Percentiles rank a stretch among this genome's conserved stretches.
phyloP scores from a whole-genome alignment of 78 protist genomes.

The Dictyostelium discoideum region dicty_2.7 NC_007088.5:54501-55000 shows the following conservation, averaged over 20 bases:
- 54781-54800: background rate
- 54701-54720: conserved; percentile 55
- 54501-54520: background rate
- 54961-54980: background rate
- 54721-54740: conserved; percentile 17
- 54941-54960: conserved; percentile 13
- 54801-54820: conserved; percentile 24
- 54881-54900: conserved; percentile 34
- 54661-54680: background rate
- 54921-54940: conserved; percentile 33
- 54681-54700: conserved; percentile 7
- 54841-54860: conserved; percentile 60
- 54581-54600: background rate
- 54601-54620: background rate
- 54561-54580: background rate
- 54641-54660: background rate
- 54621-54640: background rate
- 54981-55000: conserved; percentile 52
- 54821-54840: conserved; percentile 49
- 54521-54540: background rate
- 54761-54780: background rate
- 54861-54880: background rate
- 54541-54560: background rate
- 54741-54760: background rate
- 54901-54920: conserved; percentile 11